Evolutionary conservation across 2,329 filamentous ascomycete species (phyloP), one percentile per base, ranked within the genome.

Genomic region (Leptographium radiaticola): DNA sequence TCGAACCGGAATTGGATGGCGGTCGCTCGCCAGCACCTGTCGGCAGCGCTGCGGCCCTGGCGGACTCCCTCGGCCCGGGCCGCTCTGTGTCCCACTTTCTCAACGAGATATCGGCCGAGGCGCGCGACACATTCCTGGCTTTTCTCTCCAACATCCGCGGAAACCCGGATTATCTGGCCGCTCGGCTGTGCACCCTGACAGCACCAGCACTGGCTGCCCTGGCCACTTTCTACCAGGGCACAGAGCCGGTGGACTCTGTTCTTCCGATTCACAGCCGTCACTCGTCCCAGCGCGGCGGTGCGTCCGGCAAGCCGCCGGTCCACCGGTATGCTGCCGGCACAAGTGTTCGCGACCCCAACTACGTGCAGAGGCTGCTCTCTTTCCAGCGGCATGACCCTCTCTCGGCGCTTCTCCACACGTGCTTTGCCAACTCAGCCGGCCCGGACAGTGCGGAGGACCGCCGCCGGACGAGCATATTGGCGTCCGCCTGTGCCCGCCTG

Each of bases 341-440:
- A 38, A 30, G 25, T 12, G 53, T 20, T 13, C 53, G 51, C 31
- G 58, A 60, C 13, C 54, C 44, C 12, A 47, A 50, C 8, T 82
- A 87, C 56, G 84, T 95, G 62, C 88, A 95, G 67, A 83, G 87
- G 63, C 80, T 93, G 58, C 74, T 94, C 62, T 90, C 87, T 51
- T 94, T 96, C 66, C 89, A 95, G 69, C 79, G 90, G 62, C 87
- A 90, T 64, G 88, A 95, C 66, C 85, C 89, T 11, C 74, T 96
- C 50, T 89, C 88, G 57, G 84, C 86, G 55, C 77, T 96, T 59
- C 80, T 95, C 57, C 87, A 93, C 70, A 91, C 89, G 60, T 86
- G 88, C 66, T 95, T 94, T 75, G 87, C 88, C 68, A 88, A 89
- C 65, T 90, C 87, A 18, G 80, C 87, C 57, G 87, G 86, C 33